phyloP scores from a whole-genome alignment of 1,139 yeast species.

The Debaryomycetaceae sp. region DNA sequence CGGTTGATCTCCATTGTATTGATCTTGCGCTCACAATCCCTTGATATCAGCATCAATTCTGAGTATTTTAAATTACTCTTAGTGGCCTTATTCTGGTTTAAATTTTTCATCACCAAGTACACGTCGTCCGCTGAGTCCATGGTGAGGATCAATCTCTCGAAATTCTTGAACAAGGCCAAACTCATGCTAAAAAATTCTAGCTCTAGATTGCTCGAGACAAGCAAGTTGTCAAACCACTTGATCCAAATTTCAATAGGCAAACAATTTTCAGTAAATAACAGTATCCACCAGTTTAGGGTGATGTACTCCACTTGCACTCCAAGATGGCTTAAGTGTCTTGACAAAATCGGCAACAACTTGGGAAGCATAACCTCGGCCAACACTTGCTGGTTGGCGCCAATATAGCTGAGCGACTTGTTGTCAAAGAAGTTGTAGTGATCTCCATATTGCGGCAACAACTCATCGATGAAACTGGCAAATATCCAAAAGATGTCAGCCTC shows the following conservation, averaged over 20 bases:
- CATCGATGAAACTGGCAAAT: slow-evolving; percentile 47
- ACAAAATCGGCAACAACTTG: slow-evolving; percentile 34
- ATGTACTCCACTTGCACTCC: slow-evolving; percentile 48
- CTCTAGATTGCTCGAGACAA: slow-evolving; percentile 15
- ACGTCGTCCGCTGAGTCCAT: slow-evolving; percentile 32
- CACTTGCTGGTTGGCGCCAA: slow-evolving; percentile 37
- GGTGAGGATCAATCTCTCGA: slow-evolving; percentile 29
- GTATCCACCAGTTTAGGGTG: slow-evolving; percentile 57
- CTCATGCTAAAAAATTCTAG: slow-evolving; percentile 16
- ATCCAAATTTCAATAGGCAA: slow-evolving; percentile 51
- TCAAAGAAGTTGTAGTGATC: slow-evolving; percentile 21
- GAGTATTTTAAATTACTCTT: slow-evolving; percentile 13
- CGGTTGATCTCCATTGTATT: too few species aligned
- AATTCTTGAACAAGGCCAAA: slow-evolving; percentile 38
- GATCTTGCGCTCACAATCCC: slow-evolving; percentile 12
- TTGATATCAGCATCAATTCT: slow-evolving; percentile 11
- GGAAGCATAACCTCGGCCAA: slow-evolving; percentile 20
- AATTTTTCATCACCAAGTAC: slow-evolving; percentile 40
- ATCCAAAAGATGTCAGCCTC: slow-evolving; percentile 61
- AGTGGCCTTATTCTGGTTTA: slow-evolving; percentile 17
- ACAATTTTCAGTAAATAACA: slow-evolving; percentile 49
- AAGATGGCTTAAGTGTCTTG: slow-evolving; percentile 29
- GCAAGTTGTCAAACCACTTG: slow-evolving; percentile 48
- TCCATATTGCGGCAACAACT: slow-evolving; percentile 38
- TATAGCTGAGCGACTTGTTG: slow-evolving; percentile 34